A percentile compares a stretch with the other conserved stretches of the same genome.
Conservation (phyloP, 2,329 filamentous ascomycete species). For the Hymenoscyphus infarciens region DNA sequence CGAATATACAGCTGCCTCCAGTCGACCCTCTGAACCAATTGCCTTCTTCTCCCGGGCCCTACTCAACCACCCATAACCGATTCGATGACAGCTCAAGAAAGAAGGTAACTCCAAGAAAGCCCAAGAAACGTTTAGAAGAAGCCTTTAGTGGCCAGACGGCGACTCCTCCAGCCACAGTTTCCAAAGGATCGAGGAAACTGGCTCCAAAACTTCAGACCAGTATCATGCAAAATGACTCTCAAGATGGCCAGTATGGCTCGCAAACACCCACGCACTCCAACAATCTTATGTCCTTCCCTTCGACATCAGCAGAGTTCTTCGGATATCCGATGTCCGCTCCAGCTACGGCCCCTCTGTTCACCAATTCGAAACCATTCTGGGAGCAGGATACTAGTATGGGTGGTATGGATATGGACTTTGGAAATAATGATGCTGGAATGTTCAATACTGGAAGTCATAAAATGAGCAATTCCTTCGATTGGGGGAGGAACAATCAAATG, state of each 20-base stretch:
- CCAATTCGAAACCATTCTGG: conserved; percentile 50
- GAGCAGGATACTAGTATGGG: conserved; percentile 49
- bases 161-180: conserved; percentile 57
- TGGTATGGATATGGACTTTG: conserved; percentile 59
- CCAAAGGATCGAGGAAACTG: conserved; percentile 54
- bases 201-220: conserved; percentile 38
- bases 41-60: conserved; percentile 52
- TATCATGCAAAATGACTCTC: conserved; percentile 34
- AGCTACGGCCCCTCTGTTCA: conserved; percentile 45
- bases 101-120: conserved; percentile 40
- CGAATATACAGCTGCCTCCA: conserved; percentile 52
- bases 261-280: conserved; percentile 32
- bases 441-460: conserved; percentile 39
- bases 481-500: conserved; percentile 52
- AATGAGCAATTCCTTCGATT: conserved; percentile 52
- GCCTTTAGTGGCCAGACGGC: conserved; percentile 46
- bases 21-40: conserved; percentile 57
- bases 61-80: conserved; percentile 22
- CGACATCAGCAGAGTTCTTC: conserved; percentile 55
- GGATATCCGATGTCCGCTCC: conserved; percentile 58
- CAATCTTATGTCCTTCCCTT: conserved; percentile 49
- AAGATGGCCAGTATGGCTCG: conserved; percentile 29
- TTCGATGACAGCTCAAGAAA: conserved; percentile 28
- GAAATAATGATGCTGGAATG: conserved; percentile 36
- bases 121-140: conserved; percentile 36